phyloP scores from a whole-genome alignment of 1,139 yeast species.

The Hyphopichia wangnamkhiaoensis region DNA sequence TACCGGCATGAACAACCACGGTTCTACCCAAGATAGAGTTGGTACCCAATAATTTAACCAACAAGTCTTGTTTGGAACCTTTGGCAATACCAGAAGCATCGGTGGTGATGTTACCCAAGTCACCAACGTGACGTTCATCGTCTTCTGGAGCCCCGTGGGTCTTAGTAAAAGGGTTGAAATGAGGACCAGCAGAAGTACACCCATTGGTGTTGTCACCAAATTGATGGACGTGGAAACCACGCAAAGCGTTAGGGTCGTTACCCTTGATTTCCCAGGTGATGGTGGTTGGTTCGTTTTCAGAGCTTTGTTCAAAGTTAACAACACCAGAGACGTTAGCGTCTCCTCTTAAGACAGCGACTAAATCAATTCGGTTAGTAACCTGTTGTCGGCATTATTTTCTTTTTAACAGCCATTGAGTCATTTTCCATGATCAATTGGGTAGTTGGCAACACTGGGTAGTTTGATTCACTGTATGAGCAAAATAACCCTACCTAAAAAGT shows the following conservation, averaged over 20 bases:
- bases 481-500: neutral
- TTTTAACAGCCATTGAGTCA: neutral
- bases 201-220: slow-evolving; percentile 99
- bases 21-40: slow-evolving; percentile 92
- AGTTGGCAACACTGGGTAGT: neutral
- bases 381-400: neutral
- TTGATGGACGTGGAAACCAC: slow-evolving; percentile 98
- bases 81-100: slow-evolving; percentile 86
- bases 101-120: slow-evolving; percentile 89
- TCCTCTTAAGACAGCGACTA: slow-evolving; percentile 96
- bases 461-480: neutral
- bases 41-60: slow-evolving; percentile 80
- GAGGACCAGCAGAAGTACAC: slow-evolving; percentile 98
- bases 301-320: slow-evolving; percentile 79
- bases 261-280: slow-evolving; percentile 87
- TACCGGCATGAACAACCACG: slow-evolving; percentile 92
- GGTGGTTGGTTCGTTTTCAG: slow-evolving; percentile 80
- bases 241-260: slow-evolving; percentile 79
- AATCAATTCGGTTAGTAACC: neutral
- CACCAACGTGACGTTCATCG: slow-evolving; percentile 93
- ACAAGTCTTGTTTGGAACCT: slow-evolving; percentile 77
- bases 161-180: slow-evolving; percentile 91
- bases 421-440: neutral
- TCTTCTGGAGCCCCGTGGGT: slow-evolving; percentile 95
- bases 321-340: slow-evolving; percentile 85